A percentile compares a stretch with the other conserved stretches of the same genome.
These are phyloP conservation scores for Saccharomycopsis lassenensis DNA, from an alignment of 805 yeast species.

Conservation along the genomic window DNA sequence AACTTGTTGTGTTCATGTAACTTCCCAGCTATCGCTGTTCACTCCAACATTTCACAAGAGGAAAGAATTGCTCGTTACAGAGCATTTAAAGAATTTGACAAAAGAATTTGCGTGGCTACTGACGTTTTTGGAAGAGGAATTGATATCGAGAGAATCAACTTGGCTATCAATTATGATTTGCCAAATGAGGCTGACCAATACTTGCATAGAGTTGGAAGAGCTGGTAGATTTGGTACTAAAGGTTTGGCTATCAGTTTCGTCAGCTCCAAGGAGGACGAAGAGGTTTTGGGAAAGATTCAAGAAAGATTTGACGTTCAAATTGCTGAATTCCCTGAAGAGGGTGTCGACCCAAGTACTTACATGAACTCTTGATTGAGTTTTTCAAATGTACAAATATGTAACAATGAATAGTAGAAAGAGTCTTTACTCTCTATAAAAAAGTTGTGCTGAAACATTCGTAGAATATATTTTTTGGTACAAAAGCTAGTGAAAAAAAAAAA, in stretches of 20 bases:
- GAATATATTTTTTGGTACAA: no score
- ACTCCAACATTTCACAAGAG: constrained; percentile 91
- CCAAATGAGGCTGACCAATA: constrained; percentile 96
- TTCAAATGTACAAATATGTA: no score
- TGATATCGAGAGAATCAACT: constrained; percentile 95
- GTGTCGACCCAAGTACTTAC: constrained; percentile 94
- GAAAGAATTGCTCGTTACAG: constrained; percentile 96
- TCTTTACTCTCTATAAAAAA: background rate
- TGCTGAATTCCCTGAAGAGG: constrained; percentile 93
- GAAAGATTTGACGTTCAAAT: constrained; percentile 95
- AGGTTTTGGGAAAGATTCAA: constrained; percentile 84
- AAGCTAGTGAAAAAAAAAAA: background rate
- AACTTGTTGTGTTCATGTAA: constrained; percentile 80
- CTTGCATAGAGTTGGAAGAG: constrained; percentile 98
- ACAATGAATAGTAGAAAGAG: no score
- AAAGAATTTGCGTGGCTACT: constrained; percentile 96
- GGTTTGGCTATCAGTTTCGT: constrained; percentile 94
- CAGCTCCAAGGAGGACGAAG: constrained; percentile 76
- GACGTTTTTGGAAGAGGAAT: constrained; percentile 99
- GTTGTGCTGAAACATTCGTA: background rate
- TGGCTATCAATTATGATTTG: constrained; percentile 95
- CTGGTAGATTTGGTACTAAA: constrained; percentile 99
- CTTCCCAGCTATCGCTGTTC: constrained; percentile 96
- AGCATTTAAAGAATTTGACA: constrained; percentile 94
- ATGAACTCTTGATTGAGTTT: constrained; percentile 70